phyloP scores from a whole-genome alignment of 2,329 filamentous ascomycete species.

The Xylariaceae sp. region DNA sequence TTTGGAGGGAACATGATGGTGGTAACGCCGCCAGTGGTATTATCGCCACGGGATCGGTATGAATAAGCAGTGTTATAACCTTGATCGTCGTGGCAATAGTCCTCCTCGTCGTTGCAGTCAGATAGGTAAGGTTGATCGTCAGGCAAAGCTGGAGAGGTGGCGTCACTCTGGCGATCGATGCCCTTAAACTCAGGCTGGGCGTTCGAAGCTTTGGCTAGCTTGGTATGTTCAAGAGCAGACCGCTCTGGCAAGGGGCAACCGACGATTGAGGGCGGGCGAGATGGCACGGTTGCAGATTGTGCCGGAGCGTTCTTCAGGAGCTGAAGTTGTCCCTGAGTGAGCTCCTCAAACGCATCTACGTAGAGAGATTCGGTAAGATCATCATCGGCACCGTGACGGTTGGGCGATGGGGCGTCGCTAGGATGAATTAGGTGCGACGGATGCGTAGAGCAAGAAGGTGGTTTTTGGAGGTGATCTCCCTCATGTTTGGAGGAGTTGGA shows the following conservation, averaged over 20 bases:
- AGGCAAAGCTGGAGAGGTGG: constrained; percentile 20
- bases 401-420: not conserved
- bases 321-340: constrained; percentile 24
- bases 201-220: not conserved
- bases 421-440: constrained; percentile 1
- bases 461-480: constrained; percentile 2
- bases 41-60: constrained; percentile 66
- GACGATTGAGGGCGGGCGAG: not conserved
- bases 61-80: constrained; percentile 77
- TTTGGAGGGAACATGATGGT: constrained; percentile 65
- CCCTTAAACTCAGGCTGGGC: constrained; percentile 7
- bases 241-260: constrained; percentile 13
- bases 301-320: constrained; percentile 8
- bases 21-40: constrained; percentile 49
- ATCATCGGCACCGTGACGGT: constrained; percentile 26
- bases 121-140: constrained; percentile 38
- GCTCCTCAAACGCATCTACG: constrained; percentile 44
- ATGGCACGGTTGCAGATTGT: not conserved
- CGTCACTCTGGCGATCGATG: constrained; percentile 1
- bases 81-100: constrained; percentile 58
- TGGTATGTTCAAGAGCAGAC: constrained; percentile 1
- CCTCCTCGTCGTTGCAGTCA: constrained; percentile 73
- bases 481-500: not conserved
- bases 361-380: constrained; percentile 41
- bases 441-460: constrained; percentile 1